Evolutionary conservation across 768 basidiomycete species (phyloP), one percentile per base, ranked within the genome.

Genomic region (Podaxis sp.): DNA sequence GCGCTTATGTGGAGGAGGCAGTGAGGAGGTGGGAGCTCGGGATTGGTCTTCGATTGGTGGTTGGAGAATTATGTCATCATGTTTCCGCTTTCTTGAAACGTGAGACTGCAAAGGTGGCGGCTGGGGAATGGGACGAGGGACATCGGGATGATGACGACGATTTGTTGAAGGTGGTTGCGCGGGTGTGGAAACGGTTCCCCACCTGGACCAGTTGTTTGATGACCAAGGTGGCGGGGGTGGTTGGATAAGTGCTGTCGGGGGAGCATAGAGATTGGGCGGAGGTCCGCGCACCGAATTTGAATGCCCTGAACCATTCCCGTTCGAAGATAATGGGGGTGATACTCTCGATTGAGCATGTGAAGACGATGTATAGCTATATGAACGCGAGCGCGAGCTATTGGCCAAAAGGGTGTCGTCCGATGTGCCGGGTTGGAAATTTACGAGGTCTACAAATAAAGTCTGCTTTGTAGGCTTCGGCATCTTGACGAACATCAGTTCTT

Each of bases 371-470:
- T 64, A 47, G 40, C 50, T 57, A 24, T 37, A 53, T 25, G 57
- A 37, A 3, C 61, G 63, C 22, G 53, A 56, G 40, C 50, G 53
- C 27, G 52, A 60, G 25, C 17, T 19, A 15, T 37, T 52, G 13
- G 63, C 40, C 17, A 51, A 40, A 25, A 61, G 63, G 9, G 37
- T 36, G 2, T 67, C 55, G 46, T 85, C 83, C 24, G 60, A 79
- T 24, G 36, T 22, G 0, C 84, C 85, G 29, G 85, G 83, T n/a
- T 77, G 77, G 68, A 85, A 86, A 29, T 80, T 76, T 57, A 90
- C 80, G 15, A 93, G 84, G 53, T 93, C 90, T 7, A 93, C 85
- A 68, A 91, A 90, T 4, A 93, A 67, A 1, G 90, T 91, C 63
- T 82, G 84, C 3, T 79, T 83, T 63, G 82, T 83, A 0, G 91